Evolutionary conservation across 2,329 filamentous ascomycete genomes (phyloP), one percentile per base, ranked within the genome.

Genomic region (Trichoderma cornu-damae): DNA sequence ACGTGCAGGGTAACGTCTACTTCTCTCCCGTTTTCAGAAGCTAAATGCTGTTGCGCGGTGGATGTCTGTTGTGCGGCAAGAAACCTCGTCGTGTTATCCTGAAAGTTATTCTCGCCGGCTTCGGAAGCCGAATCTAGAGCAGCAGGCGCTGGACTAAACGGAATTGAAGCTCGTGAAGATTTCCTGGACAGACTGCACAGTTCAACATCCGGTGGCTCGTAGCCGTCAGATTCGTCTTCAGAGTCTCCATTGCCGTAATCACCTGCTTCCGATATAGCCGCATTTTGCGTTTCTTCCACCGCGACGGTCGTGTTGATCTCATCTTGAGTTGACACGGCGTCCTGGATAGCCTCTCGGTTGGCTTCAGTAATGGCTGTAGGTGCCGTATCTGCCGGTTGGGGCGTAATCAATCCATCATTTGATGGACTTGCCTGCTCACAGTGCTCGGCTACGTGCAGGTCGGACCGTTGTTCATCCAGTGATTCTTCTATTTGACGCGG

Each of bases 171-270:
- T 38, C 35, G 46, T 11, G 47, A 43, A 6, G 16, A 35, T 24
- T 34, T 37, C 22, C 11, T 16, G 3, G 49, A 38, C 5, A 49
- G 52, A 16, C 37, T 46, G 28, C 60, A 48, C 3, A 44, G 20
- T 4, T 58, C 59, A 20, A 72, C 73, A 54, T 77, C 77, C 16
- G 79, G 79, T 47, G 81, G 81, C 61, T 85, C 80, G 63, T 84
- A 83, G 48, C 72, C 76, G 59, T 84, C 81, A 2, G 79, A 79
- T 22, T 60, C 64, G 24, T 65, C 63, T n/a, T 64, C 64, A 22
- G 58, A 60, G 11, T 60, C 64, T 43, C 72, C 76, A 48, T 81
- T 79, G 2, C 78, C 77, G 11, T 59, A 58, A 18, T 64, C 60
- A 30, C 59, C 60, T 4, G 56, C 53, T 38, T 67, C 65, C 22